These are phyloP conservation scores for Umbelopsis isabellina DNA, from an alignment of 192 early-diverging fungal species.

Conservation along the genomic window DNA sequence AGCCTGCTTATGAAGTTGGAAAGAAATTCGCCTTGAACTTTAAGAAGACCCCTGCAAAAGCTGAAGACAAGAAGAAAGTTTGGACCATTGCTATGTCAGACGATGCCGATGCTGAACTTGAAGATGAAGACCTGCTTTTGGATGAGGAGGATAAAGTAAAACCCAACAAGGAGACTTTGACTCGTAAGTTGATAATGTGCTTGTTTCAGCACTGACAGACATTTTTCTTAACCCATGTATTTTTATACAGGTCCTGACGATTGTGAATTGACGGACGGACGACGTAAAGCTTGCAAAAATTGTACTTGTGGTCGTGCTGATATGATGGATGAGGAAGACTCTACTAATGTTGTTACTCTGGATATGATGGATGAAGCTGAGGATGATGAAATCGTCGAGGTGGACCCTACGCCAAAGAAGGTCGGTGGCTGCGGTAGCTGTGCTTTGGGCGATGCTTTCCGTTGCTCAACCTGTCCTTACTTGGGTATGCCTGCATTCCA, in stretches of 20 bases:
- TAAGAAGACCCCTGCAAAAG: constrained; percentile 63
- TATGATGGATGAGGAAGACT: constrained; percentile 61
- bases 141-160: constrained; percentile 82
- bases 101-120: constrained; percentile 81
- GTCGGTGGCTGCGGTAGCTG: constrained; percentile 70
- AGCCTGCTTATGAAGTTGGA: constrained; percentile 88
- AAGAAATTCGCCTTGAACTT: constrained; percentile 80
- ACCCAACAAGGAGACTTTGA: constrained; percentile 63
- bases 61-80: constrained; percentile 39
- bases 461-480: constrained; percentile 95
- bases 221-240: neutral
- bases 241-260: constrained; percentile 61
- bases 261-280: constrained; percentile 67
- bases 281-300: constrained; percentile 96
- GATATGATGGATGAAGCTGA: constrained; percentile 37
- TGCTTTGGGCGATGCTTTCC: constrained; percentile 96
- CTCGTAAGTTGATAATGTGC: constrained; percentile 43
- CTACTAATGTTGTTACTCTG: constrained; percentile 48
- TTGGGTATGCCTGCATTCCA: constrained; percentile 97
- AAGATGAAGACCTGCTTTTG: constrained; percentile 85
- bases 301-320: constrained; percentile 93
- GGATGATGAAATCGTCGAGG: constrained; percentile 39
- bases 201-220: neutral
- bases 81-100: constrained; percentile 80
- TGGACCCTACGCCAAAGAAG: constrained; percentile 54